Evolutionary conservation across 2,329 filamentous ascomycete species (phyloP).

Genomic region (Alternaria conjuncta): DNA sequence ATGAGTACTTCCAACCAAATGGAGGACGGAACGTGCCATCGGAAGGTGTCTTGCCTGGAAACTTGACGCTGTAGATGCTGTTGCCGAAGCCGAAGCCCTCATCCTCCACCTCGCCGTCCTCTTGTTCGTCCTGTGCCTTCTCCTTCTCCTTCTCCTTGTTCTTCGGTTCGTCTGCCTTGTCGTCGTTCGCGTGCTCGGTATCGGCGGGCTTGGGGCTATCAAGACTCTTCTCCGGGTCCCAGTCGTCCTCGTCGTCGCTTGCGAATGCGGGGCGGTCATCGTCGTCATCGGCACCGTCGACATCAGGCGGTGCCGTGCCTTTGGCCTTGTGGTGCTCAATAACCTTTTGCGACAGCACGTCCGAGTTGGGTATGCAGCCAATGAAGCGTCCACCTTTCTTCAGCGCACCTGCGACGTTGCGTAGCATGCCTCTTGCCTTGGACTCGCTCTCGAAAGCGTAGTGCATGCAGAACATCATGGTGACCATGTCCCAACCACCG

Average conservation of each 20-base stretch:
- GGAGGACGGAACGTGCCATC: slow-evolving; percentile 93
- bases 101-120: slow-evolving; percentile 56
- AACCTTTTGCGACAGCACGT: slow-evolving; percentile 83
- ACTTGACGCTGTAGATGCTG: slow-evolving; percentile 87
- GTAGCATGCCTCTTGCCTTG: slow-evolving; percentile 89
- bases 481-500: slow-evolving; percentile 89
- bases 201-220: slow-evolving; percentile 45
- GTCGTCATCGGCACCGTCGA: slow-evolving; percentile 32
- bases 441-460: slow-evolving; percentile 95
- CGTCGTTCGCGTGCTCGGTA: slow-evolving; percentile 43
- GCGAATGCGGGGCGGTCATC: slow-evolving; percentile 46
- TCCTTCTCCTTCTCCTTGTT: slow-evolving; percentile 33
- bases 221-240: slow-evolving; percentile 55
- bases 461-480: slow-evolving; percentile 99
- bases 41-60: slow-evolving; percentile 79
- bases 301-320: slow-evolving; percentile 48
- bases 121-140: slow-evolving; percentile 43
- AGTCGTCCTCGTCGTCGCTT: slow-evolving; percentile 50
- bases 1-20: slow-evolving; percentile 98
- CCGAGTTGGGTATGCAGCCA: slow-evolving; percentile 95
- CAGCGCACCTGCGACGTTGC: slow-evolving; percentile 86
- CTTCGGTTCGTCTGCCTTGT: slow-evolving; percentile 31
- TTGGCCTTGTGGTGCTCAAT: slow-evolving; percentile 71
- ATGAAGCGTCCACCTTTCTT: slow-evolving; percentile 96
- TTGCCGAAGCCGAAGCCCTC: slow-evolving; percentile 83